A percentile compares a stretch with the other conserved stretches of the same genome.
Conservation (phyloP, 345 rosid genomes). For the Citrus unshiu region DNA sequence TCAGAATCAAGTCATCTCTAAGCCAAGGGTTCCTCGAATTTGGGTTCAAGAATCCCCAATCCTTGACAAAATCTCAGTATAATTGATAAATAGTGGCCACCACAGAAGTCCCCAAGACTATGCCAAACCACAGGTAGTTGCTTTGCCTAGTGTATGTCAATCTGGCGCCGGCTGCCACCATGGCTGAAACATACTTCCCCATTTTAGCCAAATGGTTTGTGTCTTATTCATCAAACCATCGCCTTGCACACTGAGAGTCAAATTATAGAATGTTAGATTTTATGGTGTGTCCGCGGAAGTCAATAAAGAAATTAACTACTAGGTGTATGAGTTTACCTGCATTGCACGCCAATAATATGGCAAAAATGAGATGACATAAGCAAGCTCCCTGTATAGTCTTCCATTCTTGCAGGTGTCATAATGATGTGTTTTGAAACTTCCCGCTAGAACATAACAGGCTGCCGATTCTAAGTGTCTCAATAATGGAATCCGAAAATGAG, state of each 20-base stretch:
- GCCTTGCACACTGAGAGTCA: conserved; percentile 64
- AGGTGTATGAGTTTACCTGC: conserved; percentile 53
- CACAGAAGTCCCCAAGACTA: conserved; percentile 60
- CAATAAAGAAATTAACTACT: not conserved
- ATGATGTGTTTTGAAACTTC: conserved; percentile 60
- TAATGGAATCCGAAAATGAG: conserved; percentile 57
- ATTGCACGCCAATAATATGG: conserved; percentile 96
- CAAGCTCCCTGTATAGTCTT: conserved; percentile 60
- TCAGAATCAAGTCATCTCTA: conserved; percentile 74
- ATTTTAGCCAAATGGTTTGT: conserved; percentile 70
- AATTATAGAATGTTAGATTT: not conserved
- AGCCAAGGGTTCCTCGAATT: conserved; percentile 79
- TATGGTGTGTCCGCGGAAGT: not conserved
- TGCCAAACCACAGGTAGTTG: conserved; percentile 43
- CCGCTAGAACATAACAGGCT: conserved; percentile 74
- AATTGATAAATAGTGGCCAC: conserved; percentile 75
- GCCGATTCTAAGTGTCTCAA: conserved; percentile 80
- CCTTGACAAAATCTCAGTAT: conserved; percentile 93
- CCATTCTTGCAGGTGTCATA: conserved; percentile 68
- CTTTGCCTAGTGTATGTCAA: conserved; percentile 59
- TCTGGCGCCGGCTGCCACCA: conserved; percentile 93
- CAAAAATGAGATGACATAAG: conserved; percentile 72
- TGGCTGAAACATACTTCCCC: conserved; percentile 96
- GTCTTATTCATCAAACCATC: conserved; percentile 84
- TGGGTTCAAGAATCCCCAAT: conserved; percentile 85